A percentile compares a stretch with the other conserved stretches of the same genome.
Evolutionary conservation across 2,329 filamentous ascomycete genomes (phyloP).

Genomic region (Cucurbitaria berberidis): DNA sequence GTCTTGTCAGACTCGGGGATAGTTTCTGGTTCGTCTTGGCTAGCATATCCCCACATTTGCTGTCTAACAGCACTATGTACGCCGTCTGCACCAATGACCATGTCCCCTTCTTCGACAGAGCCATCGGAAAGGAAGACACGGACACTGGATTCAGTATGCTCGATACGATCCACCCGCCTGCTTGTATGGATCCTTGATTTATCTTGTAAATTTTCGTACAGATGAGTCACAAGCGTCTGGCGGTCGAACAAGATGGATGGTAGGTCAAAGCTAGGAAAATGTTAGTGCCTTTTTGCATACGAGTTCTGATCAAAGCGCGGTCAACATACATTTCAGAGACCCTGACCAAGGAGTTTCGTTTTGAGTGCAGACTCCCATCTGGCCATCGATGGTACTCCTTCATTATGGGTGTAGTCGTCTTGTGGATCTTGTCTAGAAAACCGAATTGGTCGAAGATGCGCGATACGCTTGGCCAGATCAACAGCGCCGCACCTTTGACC

Average conservation of each 20-base stretch:
- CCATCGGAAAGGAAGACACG: conserved; percentile 23
- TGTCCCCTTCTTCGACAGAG: conserved; percentile 21
- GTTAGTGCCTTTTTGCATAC: not conserved
- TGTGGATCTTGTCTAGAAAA: conserved; percentile 15
- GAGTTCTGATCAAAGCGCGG: not conserved
- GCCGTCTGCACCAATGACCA: conserved; percentile 35
- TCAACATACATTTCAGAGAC: conserved; percentile 6
- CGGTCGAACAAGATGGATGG: conserved; percentile 23
- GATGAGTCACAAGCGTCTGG: conserved; percentile 20
- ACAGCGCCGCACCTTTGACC: conserved; percentile 27
- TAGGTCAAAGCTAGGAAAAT: conserved; percentile 6
- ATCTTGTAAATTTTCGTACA: conserved; percentile 28
- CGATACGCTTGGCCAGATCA: conserved; percentile 23
- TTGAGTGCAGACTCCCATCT: conserved; percentile 13
- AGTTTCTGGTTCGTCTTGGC: conserved; percentile 4
- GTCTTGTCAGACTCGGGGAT: conserved; percentile 18
- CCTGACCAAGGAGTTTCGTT: not conserved
- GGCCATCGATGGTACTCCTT: conserved; percentile 18
- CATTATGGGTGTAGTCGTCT: conserved; percentile 10
- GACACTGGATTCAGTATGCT: conserved; percentile 19
- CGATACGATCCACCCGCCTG: conserved; percentile 18
- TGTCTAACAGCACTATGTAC: conserved; percentile 26
- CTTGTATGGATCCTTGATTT: conserved; percentile 22
- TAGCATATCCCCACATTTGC: conserved; percentile 32
- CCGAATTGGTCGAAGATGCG: conserved; percentile 36